Evolutionary conservation across 305 asterid genomes (phyloP).

Genomic region (Euphrasia arctica): DNA sequence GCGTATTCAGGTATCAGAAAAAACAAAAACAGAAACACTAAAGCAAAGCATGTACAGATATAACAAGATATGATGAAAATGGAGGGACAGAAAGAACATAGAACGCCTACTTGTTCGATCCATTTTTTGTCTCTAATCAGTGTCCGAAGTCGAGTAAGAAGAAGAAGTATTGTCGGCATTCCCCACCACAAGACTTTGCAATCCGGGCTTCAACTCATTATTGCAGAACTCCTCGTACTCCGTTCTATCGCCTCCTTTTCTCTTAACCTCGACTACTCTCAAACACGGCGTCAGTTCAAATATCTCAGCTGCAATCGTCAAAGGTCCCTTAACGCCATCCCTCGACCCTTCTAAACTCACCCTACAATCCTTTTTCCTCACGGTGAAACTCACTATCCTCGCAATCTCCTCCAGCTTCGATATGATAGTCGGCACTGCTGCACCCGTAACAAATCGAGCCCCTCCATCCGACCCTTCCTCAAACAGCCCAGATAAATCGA

Average conservation of each 20-base stretch:
- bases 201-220: conserved; percentile 39
- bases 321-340: conserved; percentile 50
- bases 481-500: conserved; percentile 49
- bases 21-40: background rate
- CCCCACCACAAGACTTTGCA: conserved; percentile 32
- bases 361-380: conserved; percentile 51
- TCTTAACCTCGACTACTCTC: conserved; percentile 51
- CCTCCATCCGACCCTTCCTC: conserved; percentile 48
- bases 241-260: conserved; percentile 42
- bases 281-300: conserved; percentile 44
- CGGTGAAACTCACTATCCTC: conserved; percentile 39
- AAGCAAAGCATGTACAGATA: conserved; percentile 7
- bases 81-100: conserved; percentile 20
- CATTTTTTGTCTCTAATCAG: conserved; percentile 27
- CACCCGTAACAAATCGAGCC: conserved; percentile 42
- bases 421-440: conserved; percentile 44
- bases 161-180: conserved; percentile 27
- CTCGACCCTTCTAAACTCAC: conserved; percentile 45
- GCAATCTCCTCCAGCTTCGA: conserved; percentile 56
- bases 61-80: background rate
- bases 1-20: background rate
- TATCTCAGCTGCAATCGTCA: conserved; percentile 50
- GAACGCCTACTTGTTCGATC: conserved; percentile 21
- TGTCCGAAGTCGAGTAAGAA: conserved; percentile 32
- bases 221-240: conserved; percentile 46